Conservation (phyloP, 352 stramenopile genomes). For the Phytopythium oedochilum region DNA sequence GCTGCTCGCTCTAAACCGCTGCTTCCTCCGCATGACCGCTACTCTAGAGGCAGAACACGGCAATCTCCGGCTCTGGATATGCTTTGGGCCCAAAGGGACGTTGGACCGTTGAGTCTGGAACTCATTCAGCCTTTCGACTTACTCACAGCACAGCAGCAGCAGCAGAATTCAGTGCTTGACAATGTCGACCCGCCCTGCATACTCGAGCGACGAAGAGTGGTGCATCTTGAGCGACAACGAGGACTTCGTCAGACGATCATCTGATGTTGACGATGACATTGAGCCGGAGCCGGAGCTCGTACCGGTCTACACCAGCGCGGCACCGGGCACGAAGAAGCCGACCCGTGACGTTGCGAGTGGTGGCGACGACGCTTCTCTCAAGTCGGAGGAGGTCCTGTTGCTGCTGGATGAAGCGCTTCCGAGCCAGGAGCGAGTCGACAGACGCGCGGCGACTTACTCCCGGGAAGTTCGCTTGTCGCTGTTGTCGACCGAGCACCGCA, state of each 20-base stretch:
- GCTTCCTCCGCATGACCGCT: not conserved
- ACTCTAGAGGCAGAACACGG: not conserved
- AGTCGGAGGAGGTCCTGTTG: not conserved
- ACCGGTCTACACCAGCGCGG: not conserved
- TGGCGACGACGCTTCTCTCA: not conserved
- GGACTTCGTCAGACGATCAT: constrained; percentile 13
- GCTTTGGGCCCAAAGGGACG: not conserved
- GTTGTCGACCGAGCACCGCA: constrained; percentile 31
- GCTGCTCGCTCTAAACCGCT: not conserved
- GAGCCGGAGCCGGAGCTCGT: constrained; percentile 19
- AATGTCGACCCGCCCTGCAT: not conserved
- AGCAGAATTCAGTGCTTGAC: too few species aligned
- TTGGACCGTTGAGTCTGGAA: too few species aligned
- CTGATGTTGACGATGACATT: constrained; percentile 20
- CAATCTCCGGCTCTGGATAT: not conserved
- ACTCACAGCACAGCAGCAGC: not conserved
- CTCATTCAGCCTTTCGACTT: not conserved
- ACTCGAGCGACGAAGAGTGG: constrained; percentile 46
- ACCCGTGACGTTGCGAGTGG: not conserved
- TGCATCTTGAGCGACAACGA: constrained; percentile 44
- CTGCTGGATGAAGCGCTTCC: not conserved
- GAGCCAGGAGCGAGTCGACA: not conserved
- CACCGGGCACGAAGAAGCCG: not conserved
- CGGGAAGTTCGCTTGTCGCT: constrained; percentile 27
- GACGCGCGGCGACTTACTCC: constrained; percentile 10